Evolutionary conservation across 2,329 filamentous ascomycete species (phyloP), one percentile per base, ranked within the genome.

Genomic region (Thyridium curvatum): DNA sequence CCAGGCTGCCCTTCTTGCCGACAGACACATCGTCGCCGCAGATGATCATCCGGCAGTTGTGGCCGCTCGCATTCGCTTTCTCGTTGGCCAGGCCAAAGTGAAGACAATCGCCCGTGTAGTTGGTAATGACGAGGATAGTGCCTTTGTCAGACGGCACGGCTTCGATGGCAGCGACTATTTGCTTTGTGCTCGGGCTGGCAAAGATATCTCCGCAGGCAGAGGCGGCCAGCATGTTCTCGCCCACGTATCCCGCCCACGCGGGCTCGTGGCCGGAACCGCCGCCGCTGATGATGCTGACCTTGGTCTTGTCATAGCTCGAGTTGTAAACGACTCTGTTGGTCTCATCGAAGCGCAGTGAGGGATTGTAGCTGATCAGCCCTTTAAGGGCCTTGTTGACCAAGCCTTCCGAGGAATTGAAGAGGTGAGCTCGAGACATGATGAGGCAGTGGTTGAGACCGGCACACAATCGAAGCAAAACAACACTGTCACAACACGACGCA

Each of bases 21-120:
- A 83, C 76, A 0, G 75, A 79, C 8, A 84, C 79, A 50, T 83
- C 79, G 46, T 83, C 79, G 30, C 75, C 77, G 42, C 77, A 79
- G 44, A 79, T 72, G 42, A 80, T 69, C 54, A 80, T 74, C 40
- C 66, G 62, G 46, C 73, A 74, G 37, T 63, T 67, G 46, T 72
- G 69, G 14, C 75, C 76, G 16, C 61, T 64, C 5, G 74, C 72
- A 35, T 68, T 68, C 30, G 71, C 77, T 56, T 71, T 77, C 47
- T 77, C 76, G 37, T 71, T 71, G 3, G 77, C 77, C 12, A 80
- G 59, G 1, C 75, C 75, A 46, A 79, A 79, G 52, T 81, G 77
- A 43, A 81, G 60, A 41, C 77, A 77, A 54, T 81, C 77, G 34
- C 77, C 77, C 0, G 77, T 81, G 54, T 82, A 81, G 56, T 83